These are phyloP conservation scores for Pseudoscleropodium purum DNA, from an alignment of 225 moss, liverwort and hornwort genomes.

Conservation along the genomic window DNA sequence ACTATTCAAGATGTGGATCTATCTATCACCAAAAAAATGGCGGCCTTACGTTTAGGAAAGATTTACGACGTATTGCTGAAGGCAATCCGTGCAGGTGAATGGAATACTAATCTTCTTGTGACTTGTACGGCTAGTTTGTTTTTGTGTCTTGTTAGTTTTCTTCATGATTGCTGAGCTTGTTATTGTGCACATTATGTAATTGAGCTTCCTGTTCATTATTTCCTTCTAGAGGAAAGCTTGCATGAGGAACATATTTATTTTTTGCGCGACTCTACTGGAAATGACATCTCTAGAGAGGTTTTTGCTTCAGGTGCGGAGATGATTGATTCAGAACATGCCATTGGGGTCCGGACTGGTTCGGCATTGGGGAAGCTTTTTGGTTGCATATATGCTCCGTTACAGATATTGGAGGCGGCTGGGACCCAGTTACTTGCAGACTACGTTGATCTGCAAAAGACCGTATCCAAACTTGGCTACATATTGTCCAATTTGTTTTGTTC, in stretches of 20 bases:
- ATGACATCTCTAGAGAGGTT: neutral
- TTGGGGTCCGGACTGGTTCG: conserved; percentile 2
- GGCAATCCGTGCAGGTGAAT: conserved; percentile 36
- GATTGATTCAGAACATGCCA: conserved; percentile 29
- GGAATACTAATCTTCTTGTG: neutral
- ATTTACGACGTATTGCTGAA: conserved; percentile 38
- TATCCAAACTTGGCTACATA: conserved; percentile 79
- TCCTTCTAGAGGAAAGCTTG: neutral
- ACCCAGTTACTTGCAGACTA: conserved; percentile 69
- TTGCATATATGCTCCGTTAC: conserved; percentile 60
- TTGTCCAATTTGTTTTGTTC: conserved; percentile 82
- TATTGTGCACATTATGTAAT: neutral
- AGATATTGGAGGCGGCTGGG: conserved; percentile 74
- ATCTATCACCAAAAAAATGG: conserved; percentile 49
- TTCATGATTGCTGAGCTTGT: neutral
- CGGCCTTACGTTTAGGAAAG: conserved; percentile 48
- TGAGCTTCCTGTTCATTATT: neutral
- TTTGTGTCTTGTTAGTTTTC: neutral
- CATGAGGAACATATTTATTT: neutral
- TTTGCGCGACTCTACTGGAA: neutral
- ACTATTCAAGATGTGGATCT: conserved; percentile 55
- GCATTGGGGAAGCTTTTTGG: conserved; percentile 52
- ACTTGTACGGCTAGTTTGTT: neutral
- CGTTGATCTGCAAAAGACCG: conserved; percentile 67
- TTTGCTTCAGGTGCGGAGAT: conserved; percentile 46